Conservation (phyloP, 1,139 yeast genomes). For the Pichia sp. region DNA sequence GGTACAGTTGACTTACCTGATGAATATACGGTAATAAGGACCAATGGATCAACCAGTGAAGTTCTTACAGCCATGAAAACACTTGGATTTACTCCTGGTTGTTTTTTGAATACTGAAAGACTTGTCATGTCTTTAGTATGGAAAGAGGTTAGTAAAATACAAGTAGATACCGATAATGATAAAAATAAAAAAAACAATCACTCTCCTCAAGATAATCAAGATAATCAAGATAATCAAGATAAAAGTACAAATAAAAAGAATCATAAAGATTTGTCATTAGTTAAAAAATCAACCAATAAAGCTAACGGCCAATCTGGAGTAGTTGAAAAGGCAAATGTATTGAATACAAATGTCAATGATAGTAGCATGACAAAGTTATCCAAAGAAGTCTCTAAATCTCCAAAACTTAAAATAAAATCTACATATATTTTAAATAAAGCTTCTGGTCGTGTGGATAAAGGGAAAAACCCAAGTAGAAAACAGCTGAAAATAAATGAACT, state of each 20-base stretch:
- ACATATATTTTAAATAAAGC: background rate
- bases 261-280: background rate
- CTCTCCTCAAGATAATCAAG: too few species aligned
- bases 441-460: background rate
- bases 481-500: too few species aligned
- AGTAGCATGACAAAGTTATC: background rate
- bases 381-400: background rate
- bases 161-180: background rate
- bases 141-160: background rate
- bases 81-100: background rate
- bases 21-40: background rate
- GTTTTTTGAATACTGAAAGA: background rate
- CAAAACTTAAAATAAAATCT: background rate
- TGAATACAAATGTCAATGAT: background rate
- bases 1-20: background rate
- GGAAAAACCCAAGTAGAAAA: background rate
- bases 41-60: background rate
- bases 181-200: background rate
- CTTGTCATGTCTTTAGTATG: slow-evolving; percentile 1
- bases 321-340: background rate
- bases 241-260: background rate
- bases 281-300: background rate
- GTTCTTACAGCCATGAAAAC: background rate
- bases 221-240: background rate
- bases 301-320: background rate